phyloP scores from a whole-genome alignment of 495 filamentous ascomycete species.

The Bombardia bombarda region DNA sequence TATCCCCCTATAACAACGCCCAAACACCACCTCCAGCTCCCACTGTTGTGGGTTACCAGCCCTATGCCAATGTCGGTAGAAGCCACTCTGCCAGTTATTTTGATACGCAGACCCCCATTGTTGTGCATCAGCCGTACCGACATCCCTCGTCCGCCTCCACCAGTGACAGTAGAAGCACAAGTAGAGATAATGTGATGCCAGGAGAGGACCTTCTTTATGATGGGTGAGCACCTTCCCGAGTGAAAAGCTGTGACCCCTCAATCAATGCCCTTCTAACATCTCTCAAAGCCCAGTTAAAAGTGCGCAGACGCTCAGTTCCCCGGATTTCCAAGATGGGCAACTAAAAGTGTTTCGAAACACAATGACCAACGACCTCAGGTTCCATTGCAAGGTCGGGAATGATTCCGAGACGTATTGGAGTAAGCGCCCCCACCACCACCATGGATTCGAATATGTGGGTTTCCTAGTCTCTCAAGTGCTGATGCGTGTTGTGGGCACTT shows the following conservation, averaged over 20 bases:
- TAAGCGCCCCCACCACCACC: constrained; percentile 8
- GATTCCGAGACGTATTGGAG: constrained; percentile 30
- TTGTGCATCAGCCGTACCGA: constrained; percentile 11
- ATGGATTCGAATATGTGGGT: too few species aligned
- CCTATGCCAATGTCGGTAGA: constrained; percentile 3
- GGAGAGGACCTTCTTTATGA: constrained; percentile 26
- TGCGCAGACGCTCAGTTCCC: constrained; percentile 15
- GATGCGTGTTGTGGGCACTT: neutral
- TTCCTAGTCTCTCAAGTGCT: neutral
- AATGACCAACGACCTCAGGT: constrained; percentile 19
- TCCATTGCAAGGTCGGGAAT: constrained; percentile 21
- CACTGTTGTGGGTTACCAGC: neutral
- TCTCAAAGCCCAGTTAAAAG: constrained; percentile 17
- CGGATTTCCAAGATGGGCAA: constrained; percentile 17
- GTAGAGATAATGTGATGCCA: constrained; percentile 27
- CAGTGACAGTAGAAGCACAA: constrained; percentile 15
- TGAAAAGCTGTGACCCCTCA: neutral
- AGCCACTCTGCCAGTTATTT: constrained; percentile 8
- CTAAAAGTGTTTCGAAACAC: constrained; percentile 28
- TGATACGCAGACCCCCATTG: constrained; percentile 22
- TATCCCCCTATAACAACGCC: neutral
- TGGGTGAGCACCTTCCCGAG: constrained; percentile 11
- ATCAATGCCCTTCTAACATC: neutral
- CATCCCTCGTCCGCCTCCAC: constrained; percentile 13
- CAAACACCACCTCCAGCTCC: neutral